phyloP scores from a whole-genome alignment of 2,329 filamentous ascomycete genomes.

The Aspergillus clavatus region DNA sequence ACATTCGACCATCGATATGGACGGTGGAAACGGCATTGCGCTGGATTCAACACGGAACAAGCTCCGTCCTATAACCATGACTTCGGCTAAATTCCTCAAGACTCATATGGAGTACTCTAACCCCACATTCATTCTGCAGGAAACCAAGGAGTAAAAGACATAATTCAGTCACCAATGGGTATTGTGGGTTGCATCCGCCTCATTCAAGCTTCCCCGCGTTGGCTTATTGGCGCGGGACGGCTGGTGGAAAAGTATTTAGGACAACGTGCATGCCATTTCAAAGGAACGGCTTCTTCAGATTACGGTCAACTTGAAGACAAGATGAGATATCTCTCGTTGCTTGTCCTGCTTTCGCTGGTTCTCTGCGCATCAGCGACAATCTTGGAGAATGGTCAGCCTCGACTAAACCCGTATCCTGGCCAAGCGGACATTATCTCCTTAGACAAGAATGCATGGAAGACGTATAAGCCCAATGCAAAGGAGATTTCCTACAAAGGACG shows the following conservation, averaged over 20 bases:
- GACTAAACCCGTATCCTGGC: conserved; percentile 35
- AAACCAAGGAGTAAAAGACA: too few relatives aligned
- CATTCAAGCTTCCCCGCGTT: neutral
- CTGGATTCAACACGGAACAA: neutral
- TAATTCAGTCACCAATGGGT: neutral
- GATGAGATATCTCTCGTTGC: neutral
- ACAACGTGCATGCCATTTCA: too few relatives aligned
- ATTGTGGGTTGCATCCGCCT: too few relatives aligned
- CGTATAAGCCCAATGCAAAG: conserved; percentile 47
- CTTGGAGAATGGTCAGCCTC: conserved; percentile 40
- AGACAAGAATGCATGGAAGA: conserved; percentile 38
- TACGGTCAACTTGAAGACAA: too few relatives aligned
- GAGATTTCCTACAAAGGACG: conserved; percentile 59
- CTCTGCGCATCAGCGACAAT: conserved; percentile 31
- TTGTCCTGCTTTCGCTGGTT: conserved; percentile 2
- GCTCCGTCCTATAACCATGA: neutral
- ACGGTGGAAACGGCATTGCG: neutral
- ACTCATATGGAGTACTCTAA: neutral
- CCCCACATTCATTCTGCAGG: neutral
- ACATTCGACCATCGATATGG: too few relatives aligned
- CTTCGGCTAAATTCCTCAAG: neutral
- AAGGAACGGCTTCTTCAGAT: too few relatives aligned
- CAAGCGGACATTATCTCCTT: conserved; percentile 27
- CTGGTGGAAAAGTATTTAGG: neutral
- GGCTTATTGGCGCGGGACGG: neutral